Evolutionary conservation across 345 rosid species (phyloP), one percentile per base, ranked within the genome.

Genomic region (Rhizophora mangle): DNA sequence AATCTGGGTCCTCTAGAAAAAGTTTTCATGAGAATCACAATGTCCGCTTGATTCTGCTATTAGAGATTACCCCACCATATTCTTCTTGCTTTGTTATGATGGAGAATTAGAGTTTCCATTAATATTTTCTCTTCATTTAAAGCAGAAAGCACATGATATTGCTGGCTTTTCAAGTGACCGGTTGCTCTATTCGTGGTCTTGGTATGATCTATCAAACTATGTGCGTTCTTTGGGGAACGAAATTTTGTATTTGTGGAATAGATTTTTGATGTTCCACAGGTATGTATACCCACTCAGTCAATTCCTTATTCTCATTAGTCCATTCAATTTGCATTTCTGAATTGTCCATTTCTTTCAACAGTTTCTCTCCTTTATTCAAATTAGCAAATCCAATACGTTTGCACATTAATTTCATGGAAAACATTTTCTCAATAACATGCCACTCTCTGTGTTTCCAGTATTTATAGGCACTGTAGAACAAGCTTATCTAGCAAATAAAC

Each of bases 181-280:
- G 55, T 78, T 83, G 78, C 82, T 81, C 64, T 73, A 59, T 53
- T 80, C 81, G 16, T 71, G 85, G 64, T 70, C 96, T 5, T 76
- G 76, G 73, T 90, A 84, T 72, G 86, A 80, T 74, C 72, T 85
- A n/a, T 60, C 80, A 32, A 82, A 82, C 76, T 57, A 78, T 34
- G 84, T 85, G 69, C 69, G 85, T 68, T 76, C 77, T 73, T 77
- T 83, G 59, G 90, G 96, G 39, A 74, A 81, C 60, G 96, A 93
- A 75, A 78, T 84, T 29, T 81, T 80, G 59, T 79, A 73, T 77
- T 82, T 93, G 47, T 93, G 98, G 96, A 86, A 72, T 72, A 71
- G 70, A 53, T 88, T 93, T 80, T 82, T 93, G 29, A 80, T 72
- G 79, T 87, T 90, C 79, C 98, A 93, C 89, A 83, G 98, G 98